phyloP scores from a whole-genome alignment of 2,329 filamentous ascomycete genomes.

The Ceratocystis destructans region DNA sequence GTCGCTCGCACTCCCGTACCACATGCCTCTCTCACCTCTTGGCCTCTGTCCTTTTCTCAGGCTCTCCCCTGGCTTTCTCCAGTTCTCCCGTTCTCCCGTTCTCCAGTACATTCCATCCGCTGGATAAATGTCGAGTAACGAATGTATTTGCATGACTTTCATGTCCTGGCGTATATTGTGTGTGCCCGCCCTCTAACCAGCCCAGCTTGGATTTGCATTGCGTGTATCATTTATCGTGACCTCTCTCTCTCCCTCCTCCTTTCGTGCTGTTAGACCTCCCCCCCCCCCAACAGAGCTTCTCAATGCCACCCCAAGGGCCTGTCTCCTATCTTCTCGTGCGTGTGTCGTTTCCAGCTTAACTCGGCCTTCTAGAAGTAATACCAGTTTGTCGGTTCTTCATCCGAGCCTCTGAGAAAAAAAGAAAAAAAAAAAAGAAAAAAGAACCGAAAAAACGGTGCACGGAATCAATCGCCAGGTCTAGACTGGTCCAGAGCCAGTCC shows the following conservation, averaged over 20 bases:
- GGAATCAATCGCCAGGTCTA: constrained; percentile 17
- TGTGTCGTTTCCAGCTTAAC: not conserved
- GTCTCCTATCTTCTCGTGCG: not conserved
- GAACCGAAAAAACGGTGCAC: constrained; percentile 1
- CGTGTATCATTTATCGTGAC: not conserved
- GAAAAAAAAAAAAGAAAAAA: not conserved
- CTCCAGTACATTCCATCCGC: too few species aligned
- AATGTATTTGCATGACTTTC: not conserved
- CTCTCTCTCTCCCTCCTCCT: not conserved
- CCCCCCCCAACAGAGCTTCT: not conserved
- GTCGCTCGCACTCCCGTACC: not conserved
- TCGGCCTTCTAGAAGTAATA: constrained; percentile 6
- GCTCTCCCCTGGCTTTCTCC: not conserved
- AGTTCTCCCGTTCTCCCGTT: too few species aligned
- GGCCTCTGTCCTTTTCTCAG: not conserved
- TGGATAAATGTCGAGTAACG: not conserved
- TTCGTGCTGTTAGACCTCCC: not conserved
- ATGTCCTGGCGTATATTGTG: too few species aligned
- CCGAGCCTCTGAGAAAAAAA: not conserved
- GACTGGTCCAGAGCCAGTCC: constrained; percentile 12
- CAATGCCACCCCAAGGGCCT: not conserved
- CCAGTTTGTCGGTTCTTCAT: constrained; percentile 1
- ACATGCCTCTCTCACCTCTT: not conserved
- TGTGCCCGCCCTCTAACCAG: too few species aligned
- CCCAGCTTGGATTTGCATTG: too few species aligned